phyloP scores from a whole-genome alignment of 208 protist genomes.

The Wallacemonas sp. region DNA sequence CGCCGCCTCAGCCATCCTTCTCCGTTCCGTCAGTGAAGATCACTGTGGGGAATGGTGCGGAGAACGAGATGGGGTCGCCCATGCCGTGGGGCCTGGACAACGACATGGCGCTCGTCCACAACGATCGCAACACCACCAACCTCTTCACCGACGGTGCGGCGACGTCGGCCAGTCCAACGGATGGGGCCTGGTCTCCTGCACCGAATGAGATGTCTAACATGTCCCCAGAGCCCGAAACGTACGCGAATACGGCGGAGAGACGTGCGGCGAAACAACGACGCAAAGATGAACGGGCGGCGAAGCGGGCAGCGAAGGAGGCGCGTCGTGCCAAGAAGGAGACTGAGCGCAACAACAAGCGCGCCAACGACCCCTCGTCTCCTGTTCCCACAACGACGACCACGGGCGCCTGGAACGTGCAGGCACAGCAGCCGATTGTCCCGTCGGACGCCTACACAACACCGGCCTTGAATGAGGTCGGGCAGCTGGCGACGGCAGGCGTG shows the following conservation, averaged over 20 bases:
- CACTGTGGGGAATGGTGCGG: too few relatives aligned
- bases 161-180: background rate
- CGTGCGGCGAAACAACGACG: constrained; percentile 14
- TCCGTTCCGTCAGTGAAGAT: too few relatives aligned
- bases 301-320: constrained; percentile 13
- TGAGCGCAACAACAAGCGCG: constrained; percentile 11
- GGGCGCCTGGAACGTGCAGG: constrained; percentile 12
- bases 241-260: background rate
- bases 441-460: constrained; percentile 4
- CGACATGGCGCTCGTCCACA: background rate
- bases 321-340: constrained; percentile 4
- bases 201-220: background rate
- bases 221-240: background rate
- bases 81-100: background rate
- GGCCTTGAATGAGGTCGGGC: background rate
- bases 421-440: background rate
- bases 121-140: background rate
- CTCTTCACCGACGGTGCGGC: background rate
- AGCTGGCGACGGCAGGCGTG: background rate
- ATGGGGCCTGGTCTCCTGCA: background rate
- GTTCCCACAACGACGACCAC: background rate
- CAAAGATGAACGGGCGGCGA: constrained; percentile 14
- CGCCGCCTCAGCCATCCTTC: too few relatives aligned
- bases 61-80: background rate
- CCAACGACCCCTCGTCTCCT: background rate